Conservation (phyloP, 345 rosid species). For the Leavenworthia alabamica region DNA sequence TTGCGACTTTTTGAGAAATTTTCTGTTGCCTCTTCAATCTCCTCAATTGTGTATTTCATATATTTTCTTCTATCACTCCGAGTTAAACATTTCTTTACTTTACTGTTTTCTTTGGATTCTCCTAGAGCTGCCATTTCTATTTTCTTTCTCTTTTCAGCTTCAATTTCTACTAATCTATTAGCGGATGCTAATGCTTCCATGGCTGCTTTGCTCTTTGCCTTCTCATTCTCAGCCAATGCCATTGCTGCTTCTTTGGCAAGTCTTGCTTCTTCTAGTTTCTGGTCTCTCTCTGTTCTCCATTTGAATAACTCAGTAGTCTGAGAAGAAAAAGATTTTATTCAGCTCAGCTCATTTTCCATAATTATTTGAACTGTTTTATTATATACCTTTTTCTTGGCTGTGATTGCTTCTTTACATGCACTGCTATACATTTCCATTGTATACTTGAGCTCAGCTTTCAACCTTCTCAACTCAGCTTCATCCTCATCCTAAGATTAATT, state of each 20-base stretch:
- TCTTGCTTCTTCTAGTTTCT: constrained; percentile 27
- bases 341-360: neutral
- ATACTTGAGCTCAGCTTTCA: constrained; percentile 28
- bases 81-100: neutral
- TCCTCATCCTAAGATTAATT: constrained; percentile 27
- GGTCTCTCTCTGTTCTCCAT: constrained; percentile 16
- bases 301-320: constrained; percentile 30
- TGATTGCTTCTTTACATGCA: constrained; percentile 29
- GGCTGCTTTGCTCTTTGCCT: constrained; percentile 30
- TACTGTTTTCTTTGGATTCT: neutral
- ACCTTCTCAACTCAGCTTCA: constrained; percentile 38
- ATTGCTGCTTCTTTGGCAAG: constrained; percentile 29
- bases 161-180: constrained; percentile 14
- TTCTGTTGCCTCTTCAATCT: constrained; percentile 40
- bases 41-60: constrained; percentile 39
- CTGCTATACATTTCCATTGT: constrained; percentile 34
- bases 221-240: constrained; percentile 29
- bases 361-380: neutral
- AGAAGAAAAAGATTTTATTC: neutral
- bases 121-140: neutral
- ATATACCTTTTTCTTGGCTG: constrained; percentile 31
- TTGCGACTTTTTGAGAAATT: constrained; percentile 10
- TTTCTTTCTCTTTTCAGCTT: constrained; percentile 27
- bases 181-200: constrained; percentile 27
- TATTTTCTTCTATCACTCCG: constrained; percentile 23